Base-by-base conservation (phyloP, 768 basidiomycete species). In the Serendipita sp. region DNA sequence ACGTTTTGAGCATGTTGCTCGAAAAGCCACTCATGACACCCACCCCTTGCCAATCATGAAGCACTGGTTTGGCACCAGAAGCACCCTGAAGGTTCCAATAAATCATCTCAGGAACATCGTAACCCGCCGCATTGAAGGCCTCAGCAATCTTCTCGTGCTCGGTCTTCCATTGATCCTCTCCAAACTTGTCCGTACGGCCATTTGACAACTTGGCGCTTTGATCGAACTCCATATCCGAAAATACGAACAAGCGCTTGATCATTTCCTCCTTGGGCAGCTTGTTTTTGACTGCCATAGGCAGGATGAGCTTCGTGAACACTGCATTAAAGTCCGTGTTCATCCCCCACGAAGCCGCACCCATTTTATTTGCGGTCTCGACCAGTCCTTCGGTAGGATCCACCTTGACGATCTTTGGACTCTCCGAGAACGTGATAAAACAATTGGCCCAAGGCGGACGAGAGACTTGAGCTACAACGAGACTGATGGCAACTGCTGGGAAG, bases 141-240 rank as follows among this genome's bases (percentile, higher is more conserved):
- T 74, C 70, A 71, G 78, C 78, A 45, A 88, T 79, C 24, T 71
- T 71, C 38, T 84, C 78, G 68, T 88, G 80, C 53, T 82, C 86
- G 45, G 86, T 89, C 68, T 80, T 77, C 83, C 85, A 87, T 0
- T 68, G 44, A 7, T 63, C 35, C 7, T 18, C 63, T n/a, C 63
- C 45, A 13, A 41, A 41, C 13, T 41, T 41, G 38, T 13, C 38
- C 38, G 38, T 7, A 41, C 13, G 7, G 13, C 13, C 38, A 13
- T 41, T 24, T 24, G 24, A 24, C 24, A 24, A 53, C 41, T 65
- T 44, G 15, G 53, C 64, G 35, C 73, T 70, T n/a, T 66, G 62
- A 69, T 88, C 84, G 67, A 89, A 89, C 73, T 88, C 86, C 87
- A 89, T 88, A 70, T 89, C 86, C 2, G 82, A 81, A 71, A 90